Conservation (phyloP, 2,329 filamentous ascomycete genomes). For the Verticillium nubilum region DNA sequence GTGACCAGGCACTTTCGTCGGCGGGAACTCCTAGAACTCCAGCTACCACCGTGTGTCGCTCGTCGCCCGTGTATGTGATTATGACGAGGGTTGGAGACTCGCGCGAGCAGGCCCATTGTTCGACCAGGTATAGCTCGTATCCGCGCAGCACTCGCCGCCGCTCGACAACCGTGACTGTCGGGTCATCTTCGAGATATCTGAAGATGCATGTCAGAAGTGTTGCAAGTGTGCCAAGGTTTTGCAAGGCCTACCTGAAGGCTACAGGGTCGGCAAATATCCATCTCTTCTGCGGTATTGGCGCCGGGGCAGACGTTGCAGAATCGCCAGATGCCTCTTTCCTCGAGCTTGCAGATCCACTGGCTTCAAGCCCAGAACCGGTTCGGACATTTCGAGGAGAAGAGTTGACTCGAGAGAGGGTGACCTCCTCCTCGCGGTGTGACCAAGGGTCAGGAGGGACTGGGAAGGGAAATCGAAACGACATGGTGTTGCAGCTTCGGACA, state of each 20-base stretch:
- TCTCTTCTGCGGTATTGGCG: conserved; percentile 31
- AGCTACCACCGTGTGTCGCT: conserved; percentile 70
- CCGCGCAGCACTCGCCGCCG: conserved; percentile 66
- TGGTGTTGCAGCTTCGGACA: conserved; percentile 15
- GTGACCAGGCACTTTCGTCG: conserved; percentile 76
- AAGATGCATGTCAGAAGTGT: not conserved
- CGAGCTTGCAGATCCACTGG: conserved; percentile 4
- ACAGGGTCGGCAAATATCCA: conserved; percentile 56
- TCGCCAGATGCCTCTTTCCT: conserved; percentile 9
- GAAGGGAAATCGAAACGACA: conserved; percentile 33
- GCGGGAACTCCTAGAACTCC: conserved; percentile 77
- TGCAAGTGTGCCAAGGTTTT: not conserved
- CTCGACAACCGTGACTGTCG: conserved; percentile 68
- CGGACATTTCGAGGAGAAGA: conserved; percentile 20
- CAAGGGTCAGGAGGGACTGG: conserved; percentile 22
- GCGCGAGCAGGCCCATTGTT: conserved; percentile 96
- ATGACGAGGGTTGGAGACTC: conserved; percentile 87
- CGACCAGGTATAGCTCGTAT: conserved; percentile 90
- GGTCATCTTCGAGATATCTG: conserved; percentile 81
- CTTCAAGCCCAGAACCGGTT: conserved; percentile 9
- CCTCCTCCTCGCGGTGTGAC: conserved; percentile 30
- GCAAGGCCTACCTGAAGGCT: conserved; percentile 42
- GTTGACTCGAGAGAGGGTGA: conserved; percentile 24
- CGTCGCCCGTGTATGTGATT: conserved; percentile 86
- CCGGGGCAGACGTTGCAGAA: conserved; percentile 8